A percentile compares a stretch with the other conserved stretches of the same genome.
These are phyloP conservation scores for Venturia nashicola DNA, from an alignment of 2,329 filamentous ascomycete species.

Conservation along the genomic window DNA sequence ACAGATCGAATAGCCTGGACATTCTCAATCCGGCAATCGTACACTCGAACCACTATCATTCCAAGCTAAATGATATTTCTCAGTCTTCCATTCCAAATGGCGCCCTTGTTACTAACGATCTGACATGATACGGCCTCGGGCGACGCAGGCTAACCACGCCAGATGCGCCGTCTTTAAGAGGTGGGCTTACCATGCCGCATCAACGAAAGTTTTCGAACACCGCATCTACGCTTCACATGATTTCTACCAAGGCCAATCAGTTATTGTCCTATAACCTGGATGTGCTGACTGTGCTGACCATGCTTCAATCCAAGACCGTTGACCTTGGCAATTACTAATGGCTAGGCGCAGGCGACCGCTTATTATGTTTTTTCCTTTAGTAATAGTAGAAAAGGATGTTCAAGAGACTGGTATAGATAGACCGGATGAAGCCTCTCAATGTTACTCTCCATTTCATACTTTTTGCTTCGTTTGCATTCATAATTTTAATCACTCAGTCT, in stretches of 20 bases:
- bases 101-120: neutral
- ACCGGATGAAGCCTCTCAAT: neutral
- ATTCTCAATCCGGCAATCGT: neutral
- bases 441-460: neutral
- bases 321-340: neutral
- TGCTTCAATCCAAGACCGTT: neutral
- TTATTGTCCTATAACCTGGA: neutral
- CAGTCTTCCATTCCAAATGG: neutral
- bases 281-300: neutral
- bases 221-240: neutral
- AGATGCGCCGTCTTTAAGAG: no score
- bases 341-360: neutral
- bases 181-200: no score
- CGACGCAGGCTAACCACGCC: neutral
- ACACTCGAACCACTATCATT: neutral
- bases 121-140: neutral
- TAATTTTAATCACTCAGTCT: neutral
- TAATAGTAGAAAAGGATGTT: neutral
- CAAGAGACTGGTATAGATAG: neutral
- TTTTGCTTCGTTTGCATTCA: neutral
- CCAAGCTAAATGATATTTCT: neutral
- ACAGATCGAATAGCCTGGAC: neutral
- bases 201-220: no score
- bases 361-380: no score
- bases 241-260: neutral